Conservation (phyloP, 1,139 yeast genomes). For the Blastobotrys elegans region DNA sequence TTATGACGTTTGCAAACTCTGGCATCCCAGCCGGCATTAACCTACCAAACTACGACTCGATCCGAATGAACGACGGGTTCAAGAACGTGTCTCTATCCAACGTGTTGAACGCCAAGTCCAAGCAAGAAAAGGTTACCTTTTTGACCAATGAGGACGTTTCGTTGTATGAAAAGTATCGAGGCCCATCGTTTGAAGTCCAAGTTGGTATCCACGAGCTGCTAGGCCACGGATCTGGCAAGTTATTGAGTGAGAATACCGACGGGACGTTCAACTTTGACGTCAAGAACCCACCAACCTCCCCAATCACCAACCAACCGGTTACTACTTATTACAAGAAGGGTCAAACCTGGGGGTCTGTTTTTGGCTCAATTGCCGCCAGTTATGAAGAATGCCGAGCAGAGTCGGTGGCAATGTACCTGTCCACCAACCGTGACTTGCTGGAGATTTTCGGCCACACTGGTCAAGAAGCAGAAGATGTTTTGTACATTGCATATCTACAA, state of each 20-base stretch:
- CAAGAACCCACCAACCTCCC: slow-evolving; percentile 51
- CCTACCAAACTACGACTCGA: slow-evolving; percentile 88
- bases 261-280: slow-evolving; percentile 70
- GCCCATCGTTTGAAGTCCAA: slow-evolving; percentile 84
- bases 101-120: slow-evolving; percentile 69
- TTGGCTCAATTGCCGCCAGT: slow-evolving; percentile 77
- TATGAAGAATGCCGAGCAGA: slow-evolving; percentile 94
- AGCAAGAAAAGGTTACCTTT: slow-evolving; percentile 67
- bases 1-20: slow-evolving; percentile 80
- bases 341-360: slow-evolving; percentile 85
- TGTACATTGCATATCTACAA: slow-evolving; percentile 61
- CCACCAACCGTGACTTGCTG: slow-evolving; percentile 61
- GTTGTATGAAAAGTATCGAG: slow-evolving; percentile 64
- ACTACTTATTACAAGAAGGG: slow-evolving; percentile 68
- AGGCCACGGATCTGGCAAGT: slow-evolving; percentile 91
- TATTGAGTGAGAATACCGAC: slow-evolving; percentile 58
- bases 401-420: slow-evolving; percentile 75
- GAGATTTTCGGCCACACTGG: slow-evolving; percentile 65
- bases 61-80: slow-evolving; percentile 75
- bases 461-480: slow-evolving; percentile 58
- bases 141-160: slow-evolving; percentile 48
- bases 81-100: slow-evolving; percentile 87
- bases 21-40: slow-evolving; percentile 93
- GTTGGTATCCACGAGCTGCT: slow-evolving; percentile 87
- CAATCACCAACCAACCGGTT: slow-evolving; percentile 51